These are phyloP conservation scores for Diaporthe citrichinensis DNA, from an alignment of 2,329 filamentous ascomycete genomes.

Conservation along the genomic window DNA sequence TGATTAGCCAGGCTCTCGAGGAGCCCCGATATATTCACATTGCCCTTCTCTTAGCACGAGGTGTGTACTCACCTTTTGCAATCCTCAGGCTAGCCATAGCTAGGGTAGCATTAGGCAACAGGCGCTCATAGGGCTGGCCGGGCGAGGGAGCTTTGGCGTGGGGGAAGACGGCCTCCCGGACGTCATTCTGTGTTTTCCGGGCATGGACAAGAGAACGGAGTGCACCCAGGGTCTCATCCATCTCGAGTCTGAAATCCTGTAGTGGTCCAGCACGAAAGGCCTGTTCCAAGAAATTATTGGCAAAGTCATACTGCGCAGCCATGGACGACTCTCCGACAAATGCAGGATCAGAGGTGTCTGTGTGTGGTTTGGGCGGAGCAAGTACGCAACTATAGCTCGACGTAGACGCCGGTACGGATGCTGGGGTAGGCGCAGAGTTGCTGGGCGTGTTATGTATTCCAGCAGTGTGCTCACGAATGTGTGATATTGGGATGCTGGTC, in stretches of 20 bases:
- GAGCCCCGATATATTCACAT: too few species aligned
- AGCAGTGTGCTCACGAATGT: neutral
- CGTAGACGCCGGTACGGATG: conserved; percentile 31
- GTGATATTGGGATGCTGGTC: neutral
- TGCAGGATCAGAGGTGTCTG: conserved; percentile 48
- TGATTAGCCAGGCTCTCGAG: neutral
- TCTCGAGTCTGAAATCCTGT: conserved; percentile 49
- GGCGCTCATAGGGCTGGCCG: neutral
- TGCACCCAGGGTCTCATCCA: conserved; percentile 53
- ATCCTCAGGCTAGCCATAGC: conserved; percentile 7
- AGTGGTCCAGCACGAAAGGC: conserved; percentile 46
- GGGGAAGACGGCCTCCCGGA: conserved; percentile 1
- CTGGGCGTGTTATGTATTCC: neutral
- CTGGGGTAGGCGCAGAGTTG: conserved; percentile 6
- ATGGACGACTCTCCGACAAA: conserved; percentile 62
- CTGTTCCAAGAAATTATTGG: conserved; percentile 59
- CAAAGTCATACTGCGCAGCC: conserved; percentile 62
- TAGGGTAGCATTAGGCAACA: neutral
- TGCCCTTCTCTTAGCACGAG: neutral
- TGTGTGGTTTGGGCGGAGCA: conserved; percentile 38
- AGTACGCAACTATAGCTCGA: conserved; percentile 36
- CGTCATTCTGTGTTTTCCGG: conserved; percentile 46
- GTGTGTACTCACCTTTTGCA: conserved; percentile 1
- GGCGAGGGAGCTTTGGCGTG: neutral
- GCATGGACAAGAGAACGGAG: conserved; percentile 50